phyloP scores from a whole-genome alignment of 805 yeast genomes.

The Metschnikowia dekortorum region DNA sequence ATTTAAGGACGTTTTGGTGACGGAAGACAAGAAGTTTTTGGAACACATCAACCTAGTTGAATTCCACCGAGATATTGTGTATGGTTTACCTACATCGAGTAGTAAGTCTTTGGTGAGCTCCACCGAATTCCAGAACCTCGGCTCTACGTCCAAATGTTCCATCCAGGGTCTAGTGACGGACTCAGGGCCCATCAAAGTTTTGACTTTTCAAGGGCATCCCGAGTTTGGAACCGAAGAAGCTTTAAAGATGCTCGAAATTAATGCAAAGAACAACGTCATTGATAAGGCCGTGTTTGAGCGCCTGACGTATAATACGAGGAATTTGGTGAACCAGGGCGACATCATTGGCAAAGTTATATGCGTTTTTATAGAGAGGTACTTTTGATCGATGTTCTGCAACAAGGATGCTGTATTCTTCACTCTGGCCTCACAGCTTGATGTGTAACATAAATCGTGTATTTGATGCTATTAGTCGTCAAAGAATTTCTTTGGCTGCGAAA shows the following conservation, averaged over 20 bases:
- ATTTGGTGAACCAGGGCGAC: constrained; percentile 38
- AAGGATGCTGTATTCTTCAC: neutral
- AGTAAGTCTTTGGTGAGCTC: constrained; percentile 10
- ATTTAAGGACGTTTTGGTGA: constrained; percentile 25
- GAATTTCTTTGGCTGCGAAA: constrained; percentile 27
- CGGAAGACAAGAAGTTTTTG: constrained; percentile 54
- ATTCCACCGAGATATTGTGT: constrained; percentile 38
- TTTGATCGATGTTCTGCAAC: constrained; percentile 1
- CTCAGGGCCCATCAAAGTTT: constrained; percentile 41
- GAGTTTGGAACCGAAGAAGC: constrained; percentile 52
- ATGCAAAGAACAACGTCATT: constrained; percentile 17
- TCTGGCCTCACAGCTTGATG: neutral
- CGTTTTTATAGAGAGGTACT: constrained; percentile 23
- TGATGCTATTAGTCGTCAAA: constrained; percentile 10
- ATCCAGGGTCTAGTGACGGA: constrained; percentile 60
- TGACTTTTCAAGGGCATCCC: constrained; percentile 89
- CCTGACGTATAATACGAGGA: constrained; percentile 26
- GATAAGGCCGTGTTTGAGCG: constrained; percentile 25
- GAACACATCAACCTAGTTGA: constrained; percentile 34
- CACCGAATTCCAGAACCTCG: constrained; percentile 37
- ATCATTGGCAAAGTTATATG: constrained; percentile 33
- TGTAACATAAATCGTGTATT: neutral
- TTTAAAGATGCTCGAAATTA: constrained; percentile 21
- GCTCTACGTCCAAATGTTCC: constrained; percentile 51
- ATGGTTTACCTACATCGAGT: constrained; percentile 36